These are phyloP conservation scores for Blepharisma japonicum DNA, from an alignment of 73 alveolate species.

Conservation along the genomic window DNA sequence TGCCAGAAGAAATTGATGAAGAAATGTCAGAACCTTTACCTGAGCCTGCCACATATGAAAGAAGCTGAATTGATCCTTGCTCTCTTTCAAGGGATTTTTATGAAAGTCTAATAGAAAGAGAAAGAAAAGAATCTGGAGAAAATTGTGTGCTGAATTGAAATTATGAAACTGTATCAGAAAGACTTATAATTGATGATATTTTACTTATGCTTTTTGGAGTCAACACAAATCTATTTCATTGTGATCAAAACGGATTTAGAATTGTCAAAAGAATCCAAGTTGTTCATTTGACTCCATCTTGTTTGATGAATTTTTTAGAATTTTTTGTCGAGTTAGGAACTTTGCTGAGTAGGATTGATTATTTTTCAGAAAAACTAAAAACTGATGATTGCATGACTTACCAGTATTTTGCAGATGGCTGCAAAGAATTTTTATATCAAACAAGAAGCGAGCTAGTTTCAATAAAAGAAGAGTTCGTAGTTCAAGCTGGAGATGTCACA, in stretches of 20 bases:
- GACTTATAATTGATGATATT: not conserved
- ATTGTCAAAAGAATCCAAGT: not conserved
- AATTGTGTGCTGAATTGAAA: not conserved
- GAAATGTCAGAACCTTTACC: no score
- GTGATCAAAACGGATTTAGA: not conserved
- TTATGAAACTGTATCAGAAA: not conserved
- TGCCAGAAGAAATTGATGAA: constrained; percentile 4
- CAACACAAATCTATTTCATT: not conserved
- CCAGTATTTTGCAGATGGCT: not conserved
- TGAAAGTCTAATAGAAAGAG: not conserved
- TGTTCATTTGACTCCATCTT: constrained; percentile 20
- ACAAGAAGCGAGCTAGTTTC: not conserved
- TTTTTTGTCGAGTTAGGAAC: not conserved
- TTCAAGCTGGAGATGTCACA: constrained; percentile 3
- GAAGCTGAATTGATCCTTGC: constrained; percentile 6
- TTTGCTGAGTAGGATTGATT: not conserved
- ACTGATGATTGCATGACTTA: constrained; percentile 4
- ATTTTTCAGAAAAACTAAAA: not conserved
- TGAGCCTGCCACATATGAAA: not conserved
- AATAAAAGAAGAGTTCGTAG: constrained; percentile 12
- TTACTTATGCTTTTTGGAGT: constrained; percentile 13
- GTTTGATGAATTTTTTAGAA: not conserved
- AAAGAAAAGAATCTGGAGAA: not conserved
- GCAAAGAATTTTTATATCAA: not conserved
- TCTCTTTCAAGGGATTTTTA: not conserved